Conservation (phyloP, 2,329 filamentous ascomycete species). For the Xylaria sp. region DNA sequence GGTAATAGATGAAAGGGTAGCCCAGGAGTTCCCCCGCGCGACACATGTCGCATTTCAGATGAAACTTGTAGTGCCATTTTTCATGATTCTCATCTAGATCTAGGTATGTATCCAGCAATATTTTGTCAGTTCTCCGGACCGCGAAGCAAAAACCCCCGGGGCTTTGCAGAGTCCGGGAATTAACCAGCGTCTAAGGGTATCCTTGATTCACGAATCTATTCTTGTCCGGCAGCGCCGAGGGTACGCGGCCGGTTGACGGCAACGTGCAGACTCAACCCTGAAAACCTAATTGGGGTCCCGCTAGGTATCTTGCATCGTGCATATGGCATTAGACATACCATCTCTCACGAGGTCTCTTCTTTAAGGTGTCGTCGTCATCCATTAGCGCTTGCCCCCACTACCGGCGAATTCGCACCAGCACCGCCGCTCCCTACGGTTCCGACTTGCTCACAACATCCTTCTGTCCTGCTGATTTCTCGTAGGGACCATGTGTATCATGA, state of each 20-base stretch:
- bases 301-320: constrained; percentile 7
- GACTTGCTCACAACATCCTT: constrained; percentile 2
- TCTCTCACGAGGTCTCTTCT: not conserved
- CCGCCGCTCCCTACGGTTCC: not conserved
- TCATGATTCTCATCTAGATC: constrained; percentile 1
- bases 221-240: not conserved
- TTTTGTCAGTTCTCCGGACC: not conserved
- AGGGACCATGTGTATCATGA: not conserved
- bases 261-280: constrained; percentile 18
- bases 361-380: constrained; percentile 19
- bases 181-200: not conserved
- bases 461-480: constrained; percentile 1
- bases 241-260: constrained; percentile 20
- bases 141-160: not conserved
- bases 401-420: not conserved
- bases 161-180: not conserved
- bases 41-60: not conserved
- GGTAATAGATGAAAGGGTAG: not conserved
- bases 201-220: not conserved
- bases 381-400: not conserved
- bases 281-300: constrained; percentile 8
- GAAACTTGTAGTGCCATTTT: not conserved
- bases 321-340: not conserved
- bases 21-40: not conserved
- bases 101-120: constrained; percentile 1